phyloP scores from a whole-genome alignment of 192 early-diverging fungal species.

The Backusella parvicylindrica region DNA sequence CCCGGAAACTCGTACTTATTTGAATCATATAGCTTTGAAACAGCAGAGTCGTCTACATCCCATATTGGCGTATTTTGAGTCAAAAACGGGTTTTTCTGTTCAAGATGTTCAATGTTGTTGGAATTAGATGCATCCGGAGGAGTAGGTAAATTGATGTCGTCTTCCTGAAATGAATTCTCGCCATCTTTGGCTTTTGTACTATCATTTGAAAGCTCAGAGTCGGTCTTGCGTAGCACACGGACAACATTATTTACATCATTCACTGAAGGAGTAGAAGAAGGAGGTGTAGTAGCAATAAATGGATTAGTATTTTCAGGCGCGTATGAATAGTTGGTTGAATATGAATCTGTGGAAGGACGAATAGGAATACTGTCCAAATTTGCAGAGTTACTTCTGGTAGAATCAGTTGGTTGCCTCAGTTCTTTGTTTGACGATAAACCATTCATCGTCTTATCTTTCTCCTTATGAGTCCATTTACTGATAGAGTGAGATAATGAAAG shows the following conservation, averaged over 20 bases:
- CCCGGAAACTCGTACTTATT: not conserved
- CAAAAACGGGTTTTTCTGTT: not conserved
- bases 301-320: not conserved
- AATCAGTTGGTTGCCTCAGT: not conserved
- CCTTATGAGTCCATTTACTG: not conserved
- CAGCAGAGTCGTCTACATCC: not conserved
- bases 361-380: not conserved
- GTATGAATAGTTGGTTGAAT: not conserved
- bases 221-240: not conserved
- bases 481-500: conserved; percentile 8
- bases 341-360: not conserved
- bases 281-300: not conserved
- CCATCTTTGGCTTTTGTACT: not conserved
- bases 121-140: not conserved
- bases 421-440: not conserved
- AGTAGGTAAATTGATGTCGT: not conserved
- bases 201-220: not conserved
- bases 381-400: not conserved
- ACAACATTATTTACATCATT: conserved; percentile 3
- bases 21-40: not conserved
- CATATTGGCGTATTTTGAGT: not conserved
- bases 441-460: not conserved
- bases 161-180: not conserved
- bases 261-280: not conserved
- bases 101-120: not conserved